Evolutionary conservation across 257 asterid species (phyloP).

Genomic region (Datura wrightii): DNA sequence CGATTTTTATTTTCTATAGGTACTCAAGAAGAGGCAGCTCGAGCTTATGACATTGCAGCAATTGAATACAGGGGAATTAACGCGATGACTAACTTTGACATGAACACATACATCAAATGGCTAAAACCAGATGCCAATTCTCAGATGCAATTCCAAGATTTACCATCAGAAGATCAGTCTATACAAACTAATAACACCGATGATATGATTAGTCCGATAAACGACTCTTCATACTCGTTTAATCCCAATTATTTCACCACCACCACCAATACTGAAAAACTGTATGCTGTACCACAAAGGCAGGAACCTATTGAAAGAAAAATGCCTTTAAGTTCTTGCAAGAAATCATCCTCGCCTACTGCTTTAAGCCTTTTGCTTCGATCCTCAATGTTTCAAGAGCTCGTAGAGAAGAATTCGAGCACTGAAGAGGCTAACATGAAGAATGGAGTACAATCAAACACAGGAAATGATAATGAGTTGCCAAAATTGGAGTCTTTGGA

Average conservation of each 20-base stretch:
- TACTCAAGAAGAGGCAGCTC: slow-evolving; percentile 68
- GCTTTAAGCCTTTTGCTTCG: slow-evolving; percentile 68
- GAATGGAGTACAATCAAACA: background rate
- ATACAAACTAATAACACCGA: slow-evolving; percentile 18
- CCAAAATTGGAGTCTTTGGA: slow-evolving; percentile 36
- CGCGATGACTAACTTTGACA: slow-evolving; percentile 58
- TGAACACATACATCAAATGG: slow-evolving; percentile 55
- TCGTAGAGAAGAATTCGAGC: slow-evolving; percentile 57
- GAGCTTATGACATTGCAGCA: slow-evolving; percentile 60
- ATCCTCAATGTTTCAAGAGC: slow-evolving; percentile 72
- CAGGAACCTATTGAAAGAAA: slow-evolving; percentile 65
- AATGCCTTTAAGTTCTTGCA: slow-evolving; percentile 57
- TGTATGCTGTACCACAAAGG: slow-evolving; percentile 43
- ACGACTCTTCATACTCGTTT: slow-evolving; percentile 39
- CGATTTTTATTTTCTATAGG: slow-evolving; percentile 33
- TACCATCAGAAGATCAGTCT: slow-evolving; percentile 31
- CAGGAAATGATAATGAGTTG: slow-evolving; percentile 18
- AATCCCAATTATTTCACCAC: slow-evolving; percentile 37
- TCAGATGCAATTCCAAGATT: slow-evolving; percentile 29
- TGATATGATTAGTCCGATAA: slow-evolving; percentile 32
- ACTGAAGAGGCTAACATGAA: slow-evolving; percentile 17
- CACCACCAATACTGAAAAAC: slow-evolving; percentile 36
- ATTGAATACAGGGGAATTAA: slow-evolving; percentile 60
- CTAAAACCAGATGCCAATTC: slow-evolving; percentile 50
- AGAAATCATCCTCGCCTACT: slow-evolving; percentile 57